Evolutionary conservation across 139 green algal species (phyloP), one percentile per base, ranked within the genome.

Genomic region (Tetraselmis chui): DNA sequence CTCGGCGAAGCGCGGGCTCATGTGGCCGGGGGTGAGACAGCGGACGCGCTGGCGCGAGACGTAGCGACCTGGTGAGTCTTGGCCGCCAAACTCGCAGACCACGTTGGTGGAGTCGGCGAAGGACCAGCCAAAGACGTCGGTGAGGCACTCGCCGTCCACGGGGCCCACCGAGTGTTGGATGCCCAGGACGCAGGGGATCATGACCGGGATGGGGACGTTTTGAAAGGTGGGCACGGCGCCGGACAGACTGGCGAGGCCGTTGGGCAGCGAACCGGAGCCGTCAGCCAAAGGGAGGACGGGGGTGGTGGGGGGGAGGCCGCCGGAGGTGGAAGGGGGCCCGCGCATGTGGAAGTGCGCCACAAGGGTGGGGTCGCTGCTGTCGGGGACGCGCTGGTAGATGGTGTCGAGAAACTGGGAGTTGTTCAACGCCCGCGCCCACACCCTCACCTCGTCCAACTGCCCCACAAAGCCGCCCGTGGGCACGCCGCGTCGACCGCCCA

Each of bases 181-280:
- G 59, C 83, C 83, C n/a, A 86, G 83, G 24, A 81, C 77, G 79
- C 83, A 86, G 28, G 83, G 83, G 2, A 83, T 76, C 74, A 86
- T 81, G 30, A 80, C 30, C 1, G 82, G 78, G 28, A 85, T 76
- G 24, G 76, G 26, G 77, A 83, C 31, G 28, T 31, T 5, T 26
- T 25, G 75, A 26, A 76, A 45, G 81, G 32, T 31, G 25, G 32
- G 81, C 29, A 30, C 59, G 29, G n/a, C 28, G 27, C 28, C 76
- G 2, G 76, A 81, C 76, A 77, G 23, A 11, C 23, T 59, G 28
- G 23, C 77, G 30, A 80, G 28, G 23, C 25, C 23, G 59, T 31
- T 83, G 28, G 59, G 22, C 45, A 77, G 74, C 74, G 23, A 28
- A 5, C 74, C 74, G 26, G 2, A 28, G 74, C n/a, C 74, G 25